Base-by-base conservation (phyloP, 2,329 filamentous ascomycete species). In the Talaromyces funiculosus region DNA sequence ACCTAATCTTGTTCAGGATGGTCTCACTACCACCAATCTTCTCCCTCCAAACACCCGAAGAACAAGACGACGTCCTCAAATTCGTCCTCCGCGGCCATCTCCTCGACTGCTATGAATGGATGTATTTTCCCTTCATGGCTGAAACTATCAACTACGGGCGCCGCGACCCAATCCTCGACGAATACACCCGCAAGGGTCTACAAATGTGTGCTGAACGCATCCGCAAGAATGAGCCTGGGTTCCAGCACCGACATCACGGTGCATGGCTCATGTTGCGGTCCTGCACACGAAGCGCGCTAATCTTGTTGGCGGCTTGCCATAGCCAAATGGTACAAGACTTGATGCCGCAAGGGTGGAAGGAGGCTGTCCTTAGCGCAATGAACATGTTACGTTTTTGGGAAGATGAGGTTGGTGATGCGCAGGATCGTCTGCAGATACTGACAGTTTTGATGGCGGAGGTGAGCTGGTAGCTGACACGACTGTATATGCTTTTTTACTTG, bases 41-140 rank as follows among this genome's bases (percentile, higher is more conserved):
- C 51, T 65, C 63, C n/a, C 61, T 68, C 9, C 62, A 67, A 20
- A 67, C 64, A 8, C 58, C 65, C 18, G 67, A 68, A 47, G 62
- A 65, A 53, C 65, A 69, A 42, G 64, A 72, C 49, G 70, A 72
- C 37, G 67, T 68, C 18, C 66, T 74, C 4, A 69, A 68, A 59
- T 73, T 75, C 55, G 71, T 75, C 24, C 69, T 75, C 9, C 67
- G 66, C 24, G 72, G 68, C 4, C 72, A 74, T 57, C 64, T 74
- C 4, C 67, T 73, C 16, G 71, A 75, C 60, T 74, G 71, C 60
- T 72, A 73, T 42, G 72, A 75, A 60, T 71, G 69, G 66, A 74
- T 75, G 65, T 75, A 74, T 60, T 75, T 72, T 66, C 71, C 70
- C 5, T 74, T 73, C 42, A 65, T 74, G 31, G 67, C 69, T 1